Evolutionary conservation across 768 basidiomycete species (phyloP), one percentile per base, ranked within the genome.

Genomic region (Panaeolus papilionaceus): DNA sequence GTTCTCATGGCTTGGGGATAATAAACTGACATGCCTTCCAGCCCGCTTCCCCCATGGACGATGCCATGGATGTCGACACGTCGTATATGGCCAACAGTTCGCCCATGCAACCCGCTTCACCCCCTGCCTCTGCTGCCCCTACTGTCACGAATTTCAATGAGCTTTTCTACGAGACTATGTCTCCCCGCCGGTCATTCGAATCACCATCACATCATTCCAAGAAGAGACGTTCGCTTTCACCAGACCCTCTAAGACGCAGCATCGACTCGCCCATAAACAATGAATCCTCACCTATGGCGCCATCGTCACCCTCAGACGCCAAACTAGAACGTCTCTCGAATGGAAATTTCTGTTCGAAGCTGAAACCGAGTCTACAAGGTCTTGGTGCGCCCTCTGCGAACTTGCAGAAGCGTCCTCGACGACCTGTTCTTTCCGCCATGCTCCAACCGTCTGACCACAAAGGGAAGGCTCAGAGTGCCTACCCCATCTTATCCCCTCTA

Each of bases 41-140:
- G 51, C 78, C 80, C 9, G 76, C 82, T 16, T 84, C 86, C 63
- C 82, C 85, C 37, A 80, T 79, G 49, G 86, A 88, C 71, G 84
- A 92, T 76, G 90, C 89, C 38, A 95, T 94, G 93, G 93, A 95
- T 70, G 85, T 94, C 40, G 93, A 95, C 74, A 84, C 85, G 18
- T 86, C 86, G 20, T 84, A 80, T 67, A 75, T 77, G 58, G 78
- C 80, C 61, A 75, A 80, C 45, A 61, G 64, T 45, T 72, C 72
- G 38, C 66, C 70, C 42, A 70, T 66, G 65, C 76, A 68, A 26
- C 74, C 77, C 66, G 76, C 72, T 64, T 80, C 77, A 67, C 77
- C 79, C 64, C 83, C 84, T 61, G 73, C 82, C 28, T 86, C 89
- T 10, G 84, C 86, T 26, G 85, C 83, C 14, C 83, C 88, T 0